These are phyloP conservation scores for Kingdonia uniflora DNA, from an alignment of 164 flowering plant species.

Conservation along the genomic window DNA sequence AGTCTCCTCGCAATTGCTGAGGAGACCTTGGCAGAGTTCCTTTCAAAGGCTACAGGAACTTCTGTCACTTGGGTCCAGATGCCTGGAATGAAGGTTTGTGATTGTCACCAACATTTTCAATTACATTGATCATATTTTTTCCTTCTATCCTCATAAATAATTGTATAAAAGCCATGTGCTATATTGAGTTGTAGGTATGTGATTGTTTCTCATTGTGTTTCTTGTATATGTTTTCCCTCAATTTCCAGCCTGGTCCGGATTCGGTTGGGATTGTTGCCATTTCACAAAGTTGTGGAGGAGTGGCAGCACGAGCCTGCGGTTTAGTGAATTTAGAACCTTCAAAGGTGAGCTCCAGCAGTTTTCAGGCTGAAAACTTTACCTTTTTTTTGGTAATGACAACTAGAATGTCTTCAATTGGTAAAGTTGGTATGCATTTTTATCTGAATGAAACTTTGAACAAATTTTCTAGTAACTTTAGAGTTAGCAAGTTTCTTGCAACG, in stretches of 20 bases:
- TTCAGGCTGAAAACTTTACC: neutral
- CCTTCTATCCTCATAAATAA: no score
- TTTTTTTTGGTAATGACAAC: neutral
- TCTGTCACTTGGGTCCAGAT: constrained; percentile 91
- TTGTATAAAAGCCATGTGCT: no score
- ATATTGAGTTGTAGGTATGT: no score
- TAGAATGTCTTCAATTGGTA: neutral
- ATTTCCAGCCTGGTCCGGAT: constrained; percentile 85
- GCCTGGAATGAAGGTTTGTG: constrained; percentile 85
- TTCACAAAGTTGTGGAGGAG: constrained; percentile 58
- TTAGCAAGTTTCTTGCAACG: no score
- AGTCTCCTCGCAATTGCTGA: constrained; percentile 75
- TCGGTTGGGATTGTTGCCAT: constrained; percentile 66
- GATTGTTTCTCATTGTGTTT: no score
- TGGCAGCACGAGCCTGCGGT: constrained; percentile 79
- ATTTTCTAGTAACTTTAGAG: no score
- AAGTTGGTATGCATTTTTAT: neutral
- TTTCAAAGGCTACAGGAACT: constrained; percentile 88
- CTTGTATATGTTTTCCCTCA: no score
- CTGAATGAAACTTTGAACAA: no score
- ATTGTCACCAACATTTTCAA: neutral
- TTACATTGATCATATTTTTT: no score
- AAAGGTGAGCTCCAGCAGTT: no score
- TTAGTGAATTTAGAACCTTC: constrained; percentile 57
- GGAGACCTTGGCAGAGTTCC: constrained; percentile 85